Conservation (phyloP, 2,329 filamentous ascomycete species). For the Xylariaceae sp. region DNA sequence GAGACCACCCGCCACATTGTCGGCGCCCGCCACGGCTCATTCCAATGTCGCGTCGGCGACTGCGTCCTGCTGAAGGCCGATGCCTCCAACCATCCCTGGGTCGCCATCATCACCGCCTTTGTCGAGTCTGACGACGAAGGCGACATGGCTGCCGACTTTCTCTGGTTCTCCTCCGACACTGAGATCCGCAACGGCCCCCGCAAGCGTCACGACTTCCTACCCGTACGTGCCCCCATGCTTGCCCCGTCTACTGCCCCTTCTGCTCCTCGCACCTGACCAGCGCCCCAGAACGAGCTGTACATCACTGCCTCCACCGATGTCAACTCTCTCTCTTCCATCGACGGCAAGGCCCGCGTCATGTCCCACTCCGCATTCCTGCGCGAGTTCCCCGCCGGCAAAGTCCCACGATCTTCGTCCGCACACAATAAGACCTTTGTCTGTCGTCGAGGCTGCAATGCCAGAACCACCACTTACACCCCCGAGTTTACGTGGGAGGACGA, state of each 20-base stretch:
- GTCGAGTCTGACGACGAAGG: constrained; percentile 69
- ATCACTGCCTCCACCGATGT: constrained; percentile 83
- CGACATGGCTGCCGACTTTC: constrained; percentile 80
- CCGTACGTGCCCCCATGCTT: constrained; percentile 40
- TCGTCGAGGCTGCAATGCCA: constrained; percentile 81
- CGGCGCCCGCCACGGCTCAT: constrained; percentile 78
- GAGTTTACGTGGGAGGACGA: constrained; percentile 91
- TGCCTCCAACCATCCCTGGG: constrained; percentile 84
- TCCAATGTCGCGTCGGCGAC: constrained; percentile 80
- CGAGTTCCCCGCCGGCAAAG: constrained; percentile 70
- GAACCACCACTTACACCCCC: constrained; percentile 86
- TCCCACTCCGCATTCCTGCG: constrained; percentile 67
- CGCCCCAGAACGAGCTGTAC: constrained; percentile 79
- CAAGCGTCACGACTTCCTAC: constrained; percentile 77
- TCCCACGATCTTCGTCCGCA: constrained; percentile 70
- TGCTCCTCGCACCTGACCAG: constrained; percentile 1
- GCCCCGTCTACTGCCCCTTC: constrained; percentile 7
- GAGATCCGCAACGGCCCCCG: constrained; percentile 82
- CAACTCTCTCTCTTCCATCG: constrained; percentile 85
- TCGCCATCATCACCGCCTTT: constrained; percentile 84
- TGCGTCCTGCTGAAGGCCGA: constrained; percentile 84
- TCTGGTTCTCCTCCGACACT: constrained; percentile 93
- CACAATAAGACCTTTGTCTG: constrained; percentile 88
- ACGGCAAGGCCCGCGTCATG: constrained; percentile 79
- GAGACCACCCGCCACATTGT: constrained; percentile 55